Evolutionary conservation across 2,329 filamentous ascomycete species (phyloP), one percentile per base, ranked within the genome.

Genomic region (Talaromyces sp.): DNA sequence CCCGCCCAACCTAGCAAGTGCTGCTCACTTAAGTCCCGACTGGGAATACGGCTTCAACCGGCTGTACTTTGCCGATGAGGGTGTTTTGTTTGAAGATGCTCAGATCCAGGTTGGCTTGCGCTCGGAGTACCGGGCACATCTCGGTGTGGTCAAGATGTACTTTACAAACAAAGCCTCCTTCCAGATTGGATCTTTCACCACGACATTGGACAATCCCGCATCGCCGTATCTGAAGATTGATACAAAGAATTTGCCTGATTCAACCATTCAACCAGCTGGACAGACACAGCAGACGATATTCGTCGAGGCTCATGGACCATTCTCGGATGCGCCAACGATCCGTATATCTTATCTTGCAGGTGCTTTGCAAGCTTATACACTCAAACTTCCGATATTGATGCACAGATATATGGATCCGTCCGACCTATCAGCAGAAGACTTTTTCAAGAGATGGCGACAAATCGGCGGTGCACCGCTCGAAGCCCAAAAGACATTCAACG

Each of bases 391-490:
- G 0, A 86, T 99, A 3, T 83, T 91, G 0, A 86, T 94, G 62
- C 94, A 98, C 79, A 97, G 97, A 76, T 99, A 97, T 74, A 97
- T 98, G 93, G 93, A 97, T 68, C 87, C 91, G 0, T 93, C 95
- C 0, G 90, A 95, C 64, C 83, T 99, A 45, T 87, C 87, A 7
- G 88, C 90, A 0, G 95, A 99, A 61, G 95, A 99, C 75, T 99
- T 98, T 80, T 99, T 99, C 86, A 97, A 96, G 83, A 86, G 96
- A 61, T 99, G 95, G 95, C 96, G 97, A 83, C 95, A 99, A 80
- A 98, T 99, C 71, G 95, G 95, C 13, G 92, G 91, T 5, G 87
- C 87, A 1, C 89, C 93, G 1, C 87, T 96, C 35, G 96, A 99
- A 78, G 89, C 91, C 0, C 95, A 99, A 76, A 86, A 86, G 57